Evolutionary conservation across 768 basidiomycete genomes (phyloP).

Genomic region (Auricularia auricula-judae): DNA sequence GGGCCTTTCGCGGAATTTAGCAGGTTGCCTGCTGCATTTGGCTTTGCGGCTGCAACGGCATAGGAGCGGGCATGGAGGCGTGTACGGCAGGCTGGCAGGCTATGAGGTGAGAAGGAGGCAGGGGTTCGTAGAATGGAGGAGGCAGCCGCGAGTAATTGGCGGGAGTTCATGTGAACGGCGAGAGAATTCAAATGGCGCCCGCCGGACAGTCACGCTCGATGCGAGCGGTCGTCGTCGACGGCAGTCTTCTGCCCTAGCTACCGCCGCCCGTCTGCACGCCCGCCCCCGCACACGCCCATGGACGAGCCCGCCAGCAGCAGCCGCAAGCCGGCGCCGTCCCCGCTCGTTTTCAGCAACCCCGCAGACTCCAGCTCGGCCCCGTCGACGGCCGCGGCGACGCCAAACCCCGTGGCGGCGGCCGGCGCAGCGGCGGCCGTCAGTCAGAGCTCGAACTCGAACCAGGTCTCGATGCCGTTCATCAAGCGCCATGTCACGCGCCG

Average conservation of each 20-base stretch:
- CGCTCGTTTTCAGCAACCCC: neutral
- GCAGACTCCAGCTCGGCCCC: neutral
- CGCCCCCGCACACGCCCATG: neutral
- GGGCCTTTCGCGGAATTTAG: too few relatives aligned
- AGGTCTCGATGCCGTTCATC: constrained; percentile 87
- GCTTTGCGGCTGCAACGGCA: too few relatives aligned
- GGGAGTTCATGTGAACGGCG: too few relatives aligned
- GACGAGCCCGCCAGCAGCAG: neutral
- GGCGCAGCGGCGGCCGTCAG: constrained; percentile 17
- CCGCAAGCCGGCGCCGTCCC: neutral
- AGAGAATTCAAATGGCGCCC: too few relatives aligned
- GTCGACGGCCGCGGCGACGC: constrained; percentile 2
- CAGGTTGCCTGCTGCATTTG: too few relatives aligned
- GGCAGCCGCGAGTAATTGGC: too few relatives aligned
- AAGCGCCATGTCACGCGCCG: constrained; percentile 87
- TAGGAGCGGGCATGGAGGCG: too few relatives aligned
- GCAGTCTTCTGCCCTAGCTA: neutral
- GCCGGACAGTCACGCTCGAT: too few relatives aligned
- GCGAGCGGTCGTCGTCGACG: too few relatives aligned
- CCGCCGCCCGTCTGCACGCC: neutral
- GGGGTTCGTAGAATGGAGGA: too few relatives aligned
- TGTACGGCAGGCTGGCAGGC: too few relatives aligned
- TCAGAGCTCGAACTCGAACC: constrained; percentile 49
- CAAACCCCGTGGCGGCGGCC: constrained; percentile 15
- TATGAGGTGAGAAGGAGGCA: too few relatives aligned